Conservation (phyloP, 2,329 filamentous ascomycete genomes). For the Fusarium sp. region DNA sequence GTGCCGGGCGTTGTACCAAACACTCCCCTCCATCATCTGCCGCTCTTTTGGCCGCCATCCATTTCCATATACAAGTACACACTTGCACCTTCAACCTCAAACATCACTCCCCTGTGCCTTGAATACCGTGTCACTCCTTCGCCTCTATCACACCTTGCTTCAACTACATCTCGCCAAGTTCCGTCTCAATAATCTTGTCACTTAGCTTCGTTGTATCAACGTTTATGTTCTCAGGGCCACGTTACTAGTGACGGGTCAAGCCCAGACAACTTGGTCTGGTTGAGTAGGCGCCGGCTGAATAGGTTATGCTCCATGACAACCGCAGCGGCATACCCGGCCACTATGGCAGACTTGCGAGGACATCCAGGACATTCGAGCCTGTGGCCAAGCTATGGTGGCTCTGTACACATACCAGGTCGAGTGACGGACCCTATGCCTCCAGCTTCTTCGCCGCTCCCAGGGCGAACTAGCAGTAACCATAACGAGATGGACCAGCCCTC, state of each 20-base stretch:
- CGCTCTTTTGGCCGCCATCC: constrained; percentile 56
- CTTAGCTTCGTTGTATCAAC: constrained; percentile 26
- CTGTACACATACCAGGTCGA: constrained; percentile 66
- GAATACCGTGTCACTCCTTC: constrained; percentile 32
- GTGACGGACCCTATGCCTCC: constrained; percentile 63
- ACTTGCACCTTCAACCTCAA: constrained; percentile 59
- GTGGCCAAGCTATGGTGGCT: constrained; percentile 69
- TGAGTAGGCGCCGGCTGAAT: constrained; percentile 41
- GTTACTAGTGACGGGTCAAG: constrained; percentile 44
- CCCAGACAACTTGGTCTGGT: constrained; percentile 41
- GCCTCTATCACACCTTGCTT: constrained; percentile 29
- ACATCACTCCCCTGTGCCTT: constrained; percentile 41
- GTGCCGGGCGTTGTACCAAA: constrained; percentile 63
- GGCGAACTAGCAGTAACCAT: constrained; percentile 64
- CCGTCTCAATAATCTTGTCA: constrained; percentile 19
- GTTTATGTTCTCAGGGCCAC: constrained; percentile 42
- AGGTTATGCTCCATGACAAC: constrained; percentile 71
- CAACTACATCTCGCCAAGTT: constrained; percentile 29
- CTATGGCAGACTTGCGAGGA: constrained; percentile 73
- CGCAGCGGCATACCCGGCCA: constrained; percentile 70
- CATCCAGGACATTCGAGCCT: constrained; percentile 69
- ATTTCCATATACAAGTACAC: constrained; percentile 62
- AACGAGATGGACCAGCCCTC: constrained; percentile 62
- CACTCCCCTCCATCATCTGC: constrained; percentile 63
- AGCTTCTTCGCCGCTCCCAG: constrained; percentile 61